Conservation (phyloP, 306 rosid species). For the Castanopsis chinensis region DNA sequence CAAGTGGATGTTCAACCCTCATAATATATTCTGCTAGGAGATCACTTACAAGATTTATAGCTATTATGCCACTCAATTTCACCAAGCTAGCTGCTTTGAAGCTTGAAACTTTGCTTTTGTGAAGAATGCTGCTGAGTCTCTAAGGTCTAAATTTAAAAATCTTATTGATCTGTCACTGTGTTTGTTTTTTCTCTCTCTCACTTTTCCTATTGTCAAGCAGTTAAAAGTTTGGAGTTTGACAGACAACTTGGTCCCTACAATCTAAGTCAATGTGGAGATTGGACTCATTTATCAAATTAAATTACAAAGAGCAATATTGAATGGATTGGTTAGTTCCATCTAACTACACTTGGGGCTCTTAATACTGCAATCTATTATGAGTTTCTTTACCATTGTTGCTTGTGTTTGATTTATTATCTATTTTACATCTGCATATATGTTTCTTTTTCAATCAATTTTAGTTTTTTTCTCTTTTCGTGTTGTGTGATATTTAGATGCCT, state of each 20-base stretch:
- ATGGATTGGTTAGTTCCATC: slow-evolving; percentile 48
- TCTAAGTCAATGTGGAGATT: slow-evolving; percentile 53
- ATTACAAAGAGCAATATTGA: slow-evolving; percentile 51
- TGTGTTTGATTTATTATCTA: not conserved
- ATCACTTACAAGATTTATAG: too few species aligned
- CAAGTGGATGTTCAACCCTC: too few species aligned
- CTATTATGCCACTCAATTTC: too few species aligned
- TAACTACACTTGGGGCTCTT: slow-evolving; percentile 18
- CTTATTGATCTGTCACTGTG: not conserved
- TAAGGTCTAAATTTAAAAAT: not conserved
- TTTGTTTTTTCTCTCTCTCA: not conserved
- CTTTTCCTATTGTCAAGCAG: slow-evolving; percentile 47
- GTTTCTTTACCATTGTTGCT: not conserved
- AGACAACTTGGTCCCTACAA: slow-evolving; percentile 83
- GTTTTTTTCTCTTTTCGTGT: not conserved
- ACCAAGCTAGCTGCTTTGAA: too few species aligned
- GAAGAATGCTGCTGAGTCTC: too few species aligned
- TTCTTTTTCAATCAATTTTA: not conserved
- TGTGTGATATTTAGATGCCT: too few species aligned
- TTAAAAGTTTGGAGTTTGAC: slow-evolving; percentile 80
- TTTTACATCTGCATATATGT: not conserved
- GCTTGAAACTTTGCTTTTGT: too few species aligned
- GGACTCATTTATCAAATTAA: slow-evolving; percentile 76
- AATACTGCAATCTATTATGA: not conserved
- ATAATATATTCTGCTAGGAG: too few species aligned